Evolutionary conservation across 2,329 filamentous ascomycete genomes (phyloP).

Genomic region (Aspergillus sp.): DNA sequence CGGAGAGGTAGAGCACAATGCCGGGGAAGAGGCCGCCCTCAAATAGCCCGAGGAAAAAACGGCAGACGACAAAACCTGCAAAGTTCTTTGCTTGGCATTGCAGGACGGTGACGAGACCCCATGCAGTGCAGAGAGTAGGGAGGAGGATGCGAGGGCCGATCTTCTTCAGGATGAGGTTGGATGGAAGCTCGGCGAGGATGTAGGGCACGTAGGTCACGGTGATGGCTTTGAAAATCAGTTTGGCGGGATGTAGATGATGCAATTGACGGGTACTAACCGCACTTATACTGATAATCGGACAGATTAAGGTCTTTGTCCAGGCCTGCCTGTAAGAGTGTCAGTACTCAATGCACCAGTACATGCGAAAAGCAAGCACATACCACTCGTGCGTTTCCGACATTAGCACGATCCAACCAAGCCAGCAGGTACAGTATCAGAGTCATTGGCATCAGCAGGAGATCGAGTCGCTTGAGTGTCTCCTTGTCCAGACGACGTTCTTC

Average conservation of each 20-base stretch:
- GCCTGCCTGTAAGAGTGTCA: conserved; percentile 6
- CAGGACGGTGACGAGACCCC: conserved; percentile 42
- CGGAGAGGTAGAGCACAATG: conserved; percentile 18
- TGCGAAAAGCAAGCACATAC: not conserved
- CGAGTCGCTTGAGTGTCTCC: conserved; percentile 9
- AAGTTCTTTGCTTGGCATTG: conserved; percentile 14
- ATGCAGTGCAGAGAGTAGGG: conserved; percentile 32
- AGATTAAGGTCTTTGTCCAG: conserved; percentile 13
- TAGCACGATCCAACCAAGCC: conserved; percentile 17
- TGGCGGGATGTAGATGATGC: not conserved
- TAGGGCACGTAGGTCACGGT: conserved; percentile 17
- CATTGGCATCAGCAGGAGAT: conserved; percentile 15
- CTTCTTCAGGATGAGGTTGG: conserved; percentile 15
- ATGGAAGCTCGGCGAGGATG: conserved; percentile 14
- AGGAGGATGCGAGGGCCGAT: conserved; percentile 29
- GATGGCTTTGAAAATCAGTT: conserved; percentile 7
- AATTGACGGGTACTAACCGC: not conserved
- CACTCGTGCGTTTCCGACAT: conserved; percentile 16
- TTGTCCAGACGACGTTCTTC: conserved; percentile 9
- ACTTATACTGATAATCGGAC: conserved; percentile 11
- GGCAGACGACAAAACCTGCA: conserved; percentile 44
- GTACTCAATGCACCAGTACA: not conserved
- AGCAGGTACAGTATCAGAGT: conserved; percentile 15
- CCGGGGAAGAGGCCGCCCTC: conserved; percentile 59
- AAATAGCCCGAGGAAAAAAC: conserved; percentile 59